These are phyloP conservation scores for Trypanosoma cruzi DNA, from an alignment of 208 protist genomes.

Conservation along the genomic window DNA sequence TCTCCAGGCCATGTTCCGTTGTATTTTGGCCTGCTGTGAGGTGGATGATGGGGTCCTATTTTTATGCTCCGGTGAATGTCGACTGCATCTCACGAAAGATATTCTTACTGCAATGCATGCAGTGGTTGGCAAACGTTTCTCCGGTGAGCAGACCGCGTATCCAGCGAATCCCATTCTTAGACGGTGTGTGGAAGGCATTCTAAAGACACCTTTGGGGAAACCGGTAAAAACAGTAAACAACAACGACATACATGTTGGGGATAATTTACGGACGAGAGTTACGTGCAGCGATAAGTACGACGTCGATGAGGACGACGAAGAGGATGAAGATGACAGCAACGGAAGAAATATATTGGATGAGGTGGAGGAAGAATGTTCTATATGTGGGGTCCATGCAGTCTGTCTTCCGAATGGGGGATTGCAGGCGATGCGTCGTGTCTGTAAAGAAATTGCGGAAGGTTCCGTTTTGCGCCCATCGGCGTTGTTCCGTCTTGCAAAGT, in stretches of 20 bases:
- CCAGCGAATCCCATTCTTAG: conserved; percentile 26
- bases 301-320: not conserved
- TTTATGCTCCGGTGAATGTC: conserved; percentile 61
- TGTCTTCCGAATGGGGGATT: conserved; percentile 44
- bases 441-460: conserved; percentile 40
- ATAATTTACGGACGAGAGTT: not conserved
- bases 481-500: conserved; percentile 47
- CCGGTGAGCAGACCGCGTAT: conserved; percentile 3
- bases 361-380: conserved; percentile 34
- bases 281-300: not conserved
- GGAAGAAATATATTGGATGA: not conserved
- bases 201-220: not conserved
- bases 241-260: not conserved
- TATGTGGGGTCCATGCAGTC: conserved; percentile 43
- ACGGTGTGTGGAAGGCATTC: conserved; percentile 16
- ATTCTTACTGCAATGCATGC: conserved; percentile 42
- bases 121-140: conserved; percentile 34
- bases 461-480: conserved; percentile 22
- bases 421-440: conserved; percentile 51
- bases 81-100: conserved; percentile 43
- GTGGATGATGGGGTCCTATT: conserved; percentile 58
- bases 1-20: conserved; percentile 52
- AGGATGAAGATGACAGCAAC: not conserved
- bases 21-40: conserved; percentile 50
- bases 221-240: not conserved